Evolutionary conservation across 2,329 filamentous ascomycete species (phyloP), one percentile per base, ranked within the genome.

Genomic region (Aspergillus sp.): DNA sequence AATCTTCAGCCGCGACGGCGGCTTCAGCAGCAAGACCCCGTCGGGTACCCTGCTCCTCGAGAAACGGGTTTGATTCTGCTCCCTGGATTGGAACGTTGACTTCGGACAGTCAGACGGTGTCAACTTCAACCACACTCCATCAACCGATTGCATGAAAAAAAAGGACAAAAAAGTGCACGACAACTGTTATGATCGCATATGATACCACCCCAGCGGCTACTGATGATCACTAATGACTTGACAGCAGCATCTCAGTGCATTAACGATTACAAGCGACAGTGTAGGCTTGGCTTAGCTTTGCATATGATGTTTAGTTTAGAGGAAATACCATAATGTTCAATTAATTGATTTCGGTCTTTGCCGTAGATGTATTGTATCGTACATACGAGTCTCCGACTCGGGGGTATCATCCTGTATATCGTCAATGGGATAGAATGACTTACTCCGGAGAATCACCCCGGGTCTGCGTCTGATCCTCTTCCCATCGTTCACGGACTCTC

Each of bases 1-100:
- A 68, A 80, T 96, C n/a, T 95, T 88, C 69, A 80, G 82, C 56
- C 77, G 88, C 30, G 84, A 82, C n/a, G 62, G 65, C n/a, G 72
- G 73, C 17, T 76, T 76, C 52, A 64, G 64, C 17, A 62, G 62
- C 41, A 69, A 69, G 54, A 58, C 58, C 9, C 71, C 71, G 3
- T 52, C 59, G 3, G 73, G 73, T 16, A 66, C 68, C 50, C 62
- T 77, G 45, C 60, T 75, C 24, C 64, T 77, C 35, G 72, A 74
- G 62, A 70, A 66, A 55, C 64, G 67, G 56, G 62, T 61, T 62
- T 71, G 59, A 69, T 49, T 48, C 44, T 45, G 43, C 35, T 47
- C 44, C 51, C 54, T 53, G 33, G 24, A 30, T 19, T 50, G 49
- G 48, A 52, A 43, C 46, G 32, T 57, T 50, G 46, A 57, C 53